Conservation (phyloP, 768 basidiomycete genomes). For the Termitomyces sp. region DNA sequence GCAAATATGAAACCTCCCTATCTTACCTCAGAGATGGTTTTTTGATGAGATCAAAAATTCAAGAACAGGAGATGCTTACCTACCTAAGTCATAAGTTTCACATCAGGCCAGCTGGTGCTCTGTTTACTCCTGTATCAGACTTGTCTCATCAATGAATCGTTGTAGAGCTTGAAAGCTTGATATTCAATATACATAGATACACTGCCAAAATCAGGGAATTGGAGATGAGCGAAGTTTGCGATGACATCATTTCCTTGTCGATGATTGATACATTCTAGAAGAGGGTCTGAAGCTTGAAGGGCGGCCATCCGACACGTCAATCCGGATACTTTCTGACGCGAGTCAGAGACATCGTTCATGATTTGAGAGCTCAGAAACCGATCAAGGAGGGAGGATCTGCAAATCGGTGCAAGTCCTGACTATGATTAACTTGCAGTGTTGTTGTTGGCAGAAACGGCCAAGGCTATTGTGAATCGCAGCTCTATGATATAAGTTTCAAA, state of each 20-base stretch:
- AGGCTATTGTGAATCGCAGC: background rate
- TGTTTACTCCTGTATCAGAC: background rate
- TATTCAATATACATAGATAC: background rate
- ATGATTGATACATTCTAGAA: background rate
- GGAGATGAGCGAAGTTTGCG: background rate
- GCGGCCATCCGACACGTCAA: background rate
- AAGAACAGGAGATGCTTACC: background rate
- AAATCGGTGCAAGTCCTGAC: background rate
- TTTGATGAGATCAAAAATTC: background rate
- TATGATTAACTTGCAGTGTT: background rate
- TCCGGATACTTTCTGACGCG: background rate
- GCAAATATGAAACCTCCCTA: background rate
- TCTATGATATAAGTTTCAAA: background rate
- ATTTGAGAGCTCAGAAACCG: background rate
- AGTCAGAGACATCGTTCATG: background rate
- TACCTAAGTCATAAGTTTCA: background rate
- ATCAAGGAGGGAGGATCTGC: background rate
- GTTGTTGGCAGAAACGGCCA: background rate
- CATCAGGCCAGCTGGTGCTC: background rate
- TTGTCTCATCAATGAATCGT: background rate
- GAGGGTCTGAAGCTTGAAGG: no score
- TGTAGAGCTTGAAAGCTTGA: background rate
- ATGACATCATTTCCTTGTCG: background rate
- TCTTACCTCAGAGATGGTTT: background rate
- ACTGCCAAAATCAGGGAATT: background rate